Base-by-base conservation (phyloP, 2,329 filamentous ascomycete species). In the Nakataea oryzae region DNA sequence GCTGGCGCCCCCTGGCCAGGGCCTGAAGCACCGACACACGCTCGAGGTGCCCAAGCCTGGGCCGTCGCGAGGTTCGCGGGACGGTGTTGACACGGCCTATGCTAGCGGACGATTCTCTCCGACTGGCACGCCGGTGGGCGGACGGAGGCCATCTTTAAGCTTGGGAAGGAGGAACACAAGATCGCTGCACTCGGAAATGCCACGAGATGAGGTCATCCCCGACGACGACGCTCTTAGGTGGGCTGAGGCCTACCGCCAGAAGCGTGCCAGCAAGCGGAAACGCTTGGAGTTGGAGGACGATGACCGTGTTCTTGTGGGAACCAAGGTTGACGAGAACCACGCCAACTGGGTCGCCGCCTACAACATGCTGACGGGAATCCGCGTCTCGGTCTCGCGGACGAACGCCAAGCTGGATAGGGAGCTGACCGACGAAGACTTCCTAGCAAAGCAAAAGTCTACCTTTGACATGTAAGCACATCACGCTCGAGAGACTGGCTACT, bases 301-400 rank as follows among this genome's bases (percentile, higher is more conserved):
- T 64, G 93, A 97, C 69, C 86, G 93, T 65, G 93, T 99, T 12
- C 83, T 97, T 34, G 93, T 99, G 24, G 95, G 95, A 64, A 99
- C 91, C 63, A 97, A 97, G 77, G 95, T 99, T 61, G 95, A 99
- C 72, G 93, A 97, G 78, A 90, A 91, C 70, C 95, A 99, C 74
- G 90, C 91, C 67, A 97, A 97, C 74, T 99, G 90, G 87, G 92
- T 96, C 57, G 97, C 92, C 2, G 95, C 95, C 63, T 99, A 99
- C 79, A 99, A 99, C 76, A 99, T 99, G 95, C 83, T 99, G 77
- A 99, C 95, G 54, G 95, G 95, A 66, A 99, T 99, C 72, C 92
- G 95, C 62, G 96, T 97, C 70, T 93, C 91, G 56, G 95, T 99
- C 29, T 97, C 93, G 66, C 84, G 95, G 69, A 96, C 93, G 62